Conservation (phyloP, 1,139 yeast genomes). For the Nakaseomyces delphensis region DNA sequence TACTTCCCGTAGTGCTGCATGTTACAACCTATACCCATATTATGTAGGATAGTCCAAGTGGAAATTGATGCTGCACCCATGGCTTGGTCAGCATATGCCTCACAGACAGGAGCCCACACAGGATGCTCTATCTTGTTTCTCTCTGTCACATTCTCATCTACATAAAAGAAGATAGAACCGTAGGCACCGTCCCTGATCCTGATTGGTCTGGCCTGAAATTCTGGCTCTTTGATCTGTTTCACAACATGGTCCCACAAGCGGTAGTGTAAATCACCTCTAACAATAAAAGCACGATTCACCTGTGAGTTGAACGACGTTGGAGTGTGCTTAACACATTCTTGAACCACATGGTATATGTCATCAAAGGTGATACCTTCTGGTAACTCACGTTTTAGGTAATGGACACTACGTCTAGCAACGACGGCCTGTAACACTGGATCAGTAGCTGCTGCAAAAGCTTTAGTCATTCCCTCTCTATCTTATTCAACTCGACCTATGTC, state of each 20-base stretch:
- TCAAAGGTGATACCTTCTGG: slow-evolving; percentile 31
- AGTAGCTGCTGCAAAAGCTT: slow-evolving; percentile 8
- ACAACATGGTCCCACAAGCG: slow-evolving; percentile 34
- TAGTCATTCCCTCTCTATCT: slow-evolving; percentile 7
- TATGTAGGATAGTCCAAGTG: slow-evolving; percentile 36
- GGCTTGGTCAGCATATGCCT: slow-evolving; percentile 35
- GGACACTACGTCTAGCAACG: slow-evolving; percentile 32
- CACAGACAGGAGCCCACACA: slow-evolving; percentile 33
- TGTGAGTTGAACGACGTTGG: slow-evolving; percentile 40
- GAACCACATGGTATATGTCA: slow-evolving; percentile 29
- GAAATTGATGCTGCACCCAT: slow-evolving; percentile 37
- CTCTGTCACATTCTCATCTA: slow-evolving; percentile 32
- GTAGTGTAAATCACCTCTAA: slow-evolving; percentile 35
- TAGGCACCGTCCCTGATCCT: slow-evolving; percentile 35
- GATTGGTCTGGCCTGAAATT: slow-evolving; percentile 31
- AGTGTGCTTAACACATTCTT: slow-evolving; percentile 31
- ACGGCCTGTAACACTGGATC: slow-evolving; percentile 23
- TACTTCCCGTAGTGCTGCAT: slow-evolving; percentile 37
- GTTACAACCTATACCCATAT: slow-evolving; percentile 36
- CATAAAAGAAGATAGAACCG: slow-evolving; percentile 38
- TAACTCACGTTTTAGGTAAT: slow-evolving; percentile 30
- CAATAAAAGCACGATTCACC: slow-evolving; percentile 34
- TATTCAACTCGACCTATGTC: not conserved
- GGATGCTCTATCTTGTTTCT: slow-evolving; percentile 33
- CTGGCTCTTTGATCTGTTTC: slow-evolving; percentile 28